Base-by-base conservation (phyloP, 2,329 filamentous ascomycete genomes). In the Exophiala calicioides region DNA sequence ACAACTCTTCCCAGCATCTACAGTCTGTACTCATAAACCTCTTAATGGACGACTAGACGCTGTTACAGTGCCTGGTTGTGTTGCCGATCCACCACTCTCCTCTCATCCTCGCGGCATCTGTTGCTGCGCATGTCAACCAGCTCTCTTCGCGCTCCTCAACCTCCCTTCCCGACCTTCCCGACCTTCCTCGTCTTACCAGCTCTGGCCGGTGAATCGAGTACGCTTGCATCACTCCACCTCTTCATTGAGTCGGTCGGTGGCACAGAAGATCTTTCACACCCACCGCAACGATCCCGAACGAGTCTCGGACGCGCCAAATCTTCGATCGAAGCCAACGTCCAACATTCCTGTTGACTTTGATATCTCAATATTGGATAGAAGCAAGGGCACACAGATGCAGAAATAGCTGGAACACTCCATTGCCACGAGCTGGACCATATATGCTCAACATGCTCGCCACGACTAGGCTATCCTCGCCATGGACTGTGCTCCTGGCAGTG, bases 351-450 rank as follows among this genome's bases (percentile, higher is more conserved):
- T n/a, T n/a, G n/a, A n/a, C n/a, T n/a, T n/a, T n/a, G n/a, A n/a
- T n/a, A n/a, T n/a, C n/a, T n/a, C n/a, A n/a, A n/a, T n/a, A n/a
- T n/a, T n/a, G 19, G 29, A 20, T 8, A 39, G 13, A 39, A 29
- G 36, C 19, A n/a, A n/a, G n/a, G n/a, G n/a, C n/a, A 45, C 30
- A 27, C 40, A 37, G 24, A 52, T 49, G 50, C 36, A 40, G 44
- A 36, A 45, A 45, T 45, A 52, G 36, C 36, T 45, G 45, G 44
- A 43, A 49, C 7, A 45, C 23, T 30, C 37, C 10, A 42, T 38
- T 24, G 32, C 47, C 36, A 23, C 26, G 24, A 42, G 47, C 47
- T 40, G 34, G 15, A 24, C 27, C 10, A 26, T 20, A 12, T 19
- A 29, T 13, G 10, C 18, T 43, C 42, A 52, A 43, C 21, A 54